Evolutionary conservation across 805 yeast species (phyloP), one percentile per base, ranked within the genome.

Genomic region (Ogataea glucozyma): DNA sequence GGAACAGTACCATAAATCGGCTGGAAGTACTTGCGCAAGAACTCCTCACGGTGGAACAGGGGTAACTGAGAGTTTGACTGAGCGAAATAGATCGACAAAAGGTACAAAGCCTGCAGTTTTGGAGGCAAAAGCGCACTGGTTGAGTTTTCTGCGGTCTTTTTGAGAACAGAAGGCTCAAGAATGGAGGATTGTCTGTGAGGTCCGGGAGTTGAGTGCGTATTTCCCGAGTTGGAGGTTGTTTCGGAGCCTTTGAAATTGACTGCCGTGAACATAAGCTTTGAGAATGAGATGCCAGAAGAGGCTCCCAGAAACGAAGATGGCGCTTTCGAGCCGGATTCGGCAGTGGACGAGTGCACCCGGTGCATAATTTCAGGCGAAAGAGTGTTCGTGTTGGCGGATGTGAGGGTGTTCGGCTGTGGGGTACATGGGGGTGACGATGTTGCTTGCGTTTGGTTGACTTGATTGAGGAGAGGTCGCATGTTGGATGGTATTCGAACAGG

Each of bases 31-130:
- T 70, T 67, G 35, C 68, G 67, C 31, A 90, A 62, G 55, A 88
- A 89, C 51, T 75, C 78, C 54, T 88, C 95, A 22, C 96, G 73
- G 60, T 90, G 96, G 36, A 89, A 64, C 4, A 90, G 72, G 0
- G 97, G 97, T 20, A 87, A 62, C 60, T 88, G 96, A 2, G 95
- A 71, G 58, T 90, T 89, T 12, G 90, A 78, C 54, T 85, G 89
- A 16, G 85, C 78, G 57, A 90, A 90, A 60, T 75, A 88, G 2
- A 78, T 69, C 26, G 79, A 72, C 7, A 88, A 56, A 32, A 85
- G 72, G 38, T 72, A 69, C 54, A 84, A 79, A 0, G 97, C 96
- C 23, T 79, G 75, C 17, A 71, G 67, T 53, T 86, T 87, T 1
- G 85, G 74, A 1, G 95, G 93, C 17, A 90, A 66, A 9, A 75